Base-by-base conservation (phyloP, 1,284 basidiomycete genomes). In the Puccinia horiana region DNA sequence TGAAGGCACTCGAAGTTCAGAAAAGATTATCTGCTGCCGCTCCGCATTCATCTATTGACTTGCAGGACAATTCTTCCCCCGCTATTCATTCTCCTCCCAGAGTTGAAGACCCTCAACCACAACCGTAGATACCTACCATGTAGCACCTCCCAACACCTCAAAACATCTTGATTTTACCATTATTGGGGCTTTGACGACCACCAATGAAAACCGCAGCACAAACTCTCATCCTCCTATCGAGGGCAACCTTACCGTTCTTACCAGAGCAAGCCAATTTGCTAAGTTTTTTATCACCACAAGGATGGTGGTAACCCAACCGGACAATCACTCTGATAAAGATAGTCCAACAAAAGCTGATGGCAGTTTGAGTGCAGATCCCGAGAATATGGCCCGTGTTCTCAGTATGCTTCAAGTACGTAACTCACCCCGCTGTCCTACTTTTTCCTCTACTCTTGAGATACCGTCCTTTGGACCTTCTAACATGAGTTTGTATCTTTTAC, bases 221-320 rank as follows among this genome's bases (percentile, higher is more conserved):
- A 37, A 14, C 40, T 32, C 65, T 8, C 37, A 56, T 52, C 29
- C 37, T 32, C 4, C 9, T 23, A 72, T 32, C 35, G 80, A 76
- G n/a, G 49, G 67, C 40, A 70, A 81, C 29, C 42, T 74, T 40
- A 26, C 40, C 44, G 44, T 54, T 26, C 58, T 56, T 16, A 56
- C 80, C 29, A 23, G 73, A 56, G 70, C 80, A 16, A 82, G 80
- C 58, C 70, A 73, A 23, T 82, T 82, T 54, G 80, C 80, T 1
- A 82, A 82, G 54, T 82, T 82, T 82, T 82, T 82, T 32, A 82
- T 73, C 78, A 81, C 11, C 69, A 81, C 40, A 75, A 63, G 49
- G 49, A 82, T 63, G 80, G 61, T 44, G 61, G 44, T 3, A 32
- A 42, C 35, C 56, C 67, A 47, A 29, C 56, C 35, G 73, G 44